These are phyloP conservation scores for Penicillium mononematosum DNA, from an alignment of 495 filamentous ascomycete genomes.

Conservation along the genomic window DNA sequence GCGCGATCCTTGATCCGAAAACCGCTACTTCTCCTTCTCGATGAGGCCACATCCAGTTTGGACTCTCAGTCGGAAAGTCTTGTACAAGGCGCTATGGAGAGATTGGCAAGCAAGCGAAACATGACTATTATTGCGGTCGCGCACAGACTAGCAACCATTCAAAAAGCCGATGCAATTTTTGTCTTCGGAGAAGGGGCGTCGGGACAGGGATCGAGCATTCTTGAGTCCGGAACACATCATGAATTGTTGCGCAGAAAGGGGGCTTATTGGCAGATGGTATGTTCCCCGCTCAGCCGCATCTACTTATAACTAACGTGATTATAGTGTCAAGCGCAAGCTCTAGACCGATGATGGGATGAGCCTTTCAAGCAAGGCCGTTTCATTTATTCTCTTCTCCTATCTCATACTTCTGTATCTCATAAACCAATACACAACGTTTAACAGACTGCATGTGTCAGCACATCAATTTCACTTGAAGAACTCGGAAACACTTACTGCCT, in stretches of 20 bases:
- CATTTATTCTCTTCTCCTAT: too few species aligned
- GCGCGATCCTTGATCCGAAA: slow-evolving; percentile 49
- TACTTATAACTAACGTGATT: not conserved
- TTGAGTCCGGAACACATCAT: slow-evolving; percentile 64
- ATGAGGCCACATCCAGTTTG: slow-evolving; percentile 59
- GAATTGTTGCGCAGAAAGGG: slow-evolving; percentile 1
- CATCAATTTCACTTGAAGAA: too few species aligned
- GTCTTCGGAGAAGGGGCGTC: slow-evolving; percentile 46
- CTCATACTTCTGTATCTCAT: not conserved
- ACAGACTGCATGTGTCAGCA: too few species aligned
- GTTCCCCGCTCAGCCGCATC: not conserved
- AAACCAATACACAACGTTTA: too few species aligned
- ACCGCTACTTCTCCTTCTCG: slow-evolving; percentile 50
- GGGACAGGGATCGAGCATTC: slow-evolving; percentile 48
- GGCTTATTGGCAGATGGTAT: slow-evolving; percentile 7
- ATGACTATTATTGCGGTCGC: slow-evolving; percentile 74
- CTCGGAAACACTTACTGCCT: too few species aligned
- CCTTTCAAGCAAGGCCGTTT: too few species aligned
- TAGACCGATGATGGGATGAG: not conserved
- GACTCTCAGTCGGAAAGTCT: slow-evolving; percentile 49
- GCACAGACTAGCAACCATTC: slow-evolving; percentile 69
- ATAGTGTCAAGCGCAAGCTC: slow-evolving; percentile 7
- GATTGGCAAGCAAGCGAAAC: slow-evolving; percentile 50
- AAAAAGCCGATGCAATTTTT: slow-evolving; percentile 70
- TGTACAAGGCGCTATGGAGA: slow-evolving; percentile 35